These are phyloP conservation scores for Dothistroma septosporum DNA, from an alignment of 2,329 filamentous ascomycete species.

Conservation along the genomic window DNA sequence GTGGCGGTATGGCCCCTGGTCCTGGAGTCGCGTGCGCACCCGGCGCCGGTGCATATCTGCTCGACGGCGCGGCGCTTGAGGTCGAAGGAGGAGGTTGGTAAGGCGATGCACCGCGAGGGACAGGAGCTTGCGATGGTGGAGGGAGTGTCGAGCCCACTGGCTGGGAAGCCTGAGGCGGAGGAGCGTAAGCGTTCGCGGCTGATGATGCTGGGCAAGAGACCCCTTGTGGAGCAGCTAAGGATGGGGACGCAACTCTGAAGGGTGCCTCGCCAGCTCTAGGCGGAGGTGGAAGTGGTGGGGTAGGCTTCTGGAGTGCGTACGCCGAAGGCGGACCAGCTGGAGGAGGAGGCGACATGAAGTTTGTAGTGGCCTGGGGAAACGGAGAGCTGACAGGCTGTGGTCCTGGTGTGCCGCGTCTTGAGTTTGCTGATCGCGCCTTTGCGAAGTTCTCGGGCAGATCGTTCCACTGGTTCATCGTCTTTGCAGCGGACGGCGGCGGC, in stretches of 20 bases:
- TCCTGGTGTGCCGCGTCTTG: slow-evolving; percentile 70
- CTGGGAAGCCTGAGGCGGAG: slow-evolving; percentile 48
- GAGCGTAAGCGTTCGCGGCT: slow-evolving; percentile 61
- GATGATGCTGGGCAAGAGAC: slow-evolving; percentile 48
- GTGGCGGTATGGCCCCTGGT: slow-evolving; percentile 35
- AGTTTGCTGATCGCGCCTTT: slow-evolving; percentile 58
- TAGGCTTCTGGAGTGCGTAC: slow-evolving; percentile 58
- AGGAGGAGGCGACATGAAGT: slow-evolving; percentile 52
- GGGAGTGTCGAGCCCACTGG: slow-evolving; percentile 41
- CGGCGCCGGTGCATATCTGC: slow-evolving; percentile 68
- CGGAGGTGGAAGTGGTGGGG: slow-evolving; percentile 74
- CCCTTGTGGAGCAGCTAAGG: slow-evolving; percentile 49
- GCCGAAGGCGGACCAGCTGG: slow-evolving; percentile 51
- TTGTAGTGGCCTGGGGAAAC: slow-evolving; percentile 62
- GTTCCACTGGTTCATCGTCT: slow-evolving; percentile 82
- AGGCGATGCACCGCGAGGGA: slow-evolving; percentile 73
- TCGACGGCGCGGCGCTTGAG: slow-evolving; percentile 60
- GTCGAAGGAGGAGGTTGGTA: slow-evolving; percentile 73
- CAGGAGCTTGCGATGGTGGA: slow-evolving; percentile 51
- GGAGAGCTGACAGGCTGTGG: slow-evolving; percentile 66
- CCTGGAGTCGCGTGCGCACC: slow-evolving; percentile 49
- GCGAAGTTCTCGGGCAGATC: slow-evolving; percentile 79
- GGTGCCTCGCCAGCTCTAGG: slow-evolving; percentile 72
- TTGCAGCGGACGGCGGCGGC: slow-evolving; percentile 64
- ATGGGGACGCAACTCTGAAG: slow-evolving; percentile 66